Conservation (phyloP, 805 yeast species). For the Nakazawaea holstii region DNA sequence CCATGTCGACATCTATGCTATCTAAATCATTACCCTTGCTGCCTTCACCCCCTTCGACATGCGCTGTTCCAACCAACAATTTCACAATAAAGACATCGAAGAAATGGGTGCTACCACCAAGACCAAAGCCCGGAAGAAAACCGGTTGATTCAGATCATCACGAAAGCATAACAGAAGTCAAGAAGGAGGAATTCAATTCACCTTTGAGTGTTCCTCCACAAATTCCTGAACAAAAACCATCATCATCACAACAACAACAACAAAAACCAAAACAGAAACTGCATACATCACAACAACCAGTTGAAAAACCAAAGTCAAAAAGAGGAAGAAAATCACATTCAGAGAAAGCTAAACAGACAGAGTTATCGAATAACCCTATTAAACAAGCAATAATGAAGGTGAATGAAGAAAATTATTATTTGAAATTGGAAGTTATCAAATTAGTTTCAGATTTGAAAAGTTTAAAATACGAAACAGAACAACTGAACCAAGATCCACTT, state of each 20-base stretch:
- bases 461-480: slow-evolving; percentile 21
- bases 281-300: not conserved
- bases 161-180: not conserved
- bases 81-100: slow-evolving; percentile 54
- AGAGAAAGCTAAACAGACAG: slow-evolving; percentile 3
- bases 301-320: not conserved
- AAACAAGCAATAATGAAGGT: slow-evolving; percentile 35
- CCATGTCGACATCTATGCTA: not conserved
- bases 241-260: not conserved
- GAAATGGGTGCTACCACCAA: slow-evolving; percentile 80
- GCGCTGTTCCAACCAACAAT: not conserved
- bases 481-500: not conserved
- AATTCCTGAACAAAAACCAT: not conserved
- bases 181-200: not conserved
- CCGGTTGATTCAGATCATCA: slow-evolving; percentile 24
- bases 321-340: slow-evolving; percentile 9
- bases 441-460: slow-evolving; percentile 38
- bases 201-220: not conserved
- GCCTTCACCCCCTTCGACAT: not conserved
- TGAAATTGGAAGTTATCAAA: slow-evolving; percentile 38
- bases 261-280: not conserved
- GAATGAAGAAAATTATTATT: slow-evolving; percentile 37
- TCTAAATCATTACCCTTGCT: not conserved
- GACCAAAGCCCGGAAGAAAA: slow-evolving; percentile 71
- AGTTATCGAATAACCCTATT: slow-evolving; percentile 22